A percentile compares a stretch with the other conserved stretches of the same genome.
Evolutionary conservation across 202 grass and related monocot species (phyloP).

Genomic region (Schoenoplectus tabernaemontani): DNA sequence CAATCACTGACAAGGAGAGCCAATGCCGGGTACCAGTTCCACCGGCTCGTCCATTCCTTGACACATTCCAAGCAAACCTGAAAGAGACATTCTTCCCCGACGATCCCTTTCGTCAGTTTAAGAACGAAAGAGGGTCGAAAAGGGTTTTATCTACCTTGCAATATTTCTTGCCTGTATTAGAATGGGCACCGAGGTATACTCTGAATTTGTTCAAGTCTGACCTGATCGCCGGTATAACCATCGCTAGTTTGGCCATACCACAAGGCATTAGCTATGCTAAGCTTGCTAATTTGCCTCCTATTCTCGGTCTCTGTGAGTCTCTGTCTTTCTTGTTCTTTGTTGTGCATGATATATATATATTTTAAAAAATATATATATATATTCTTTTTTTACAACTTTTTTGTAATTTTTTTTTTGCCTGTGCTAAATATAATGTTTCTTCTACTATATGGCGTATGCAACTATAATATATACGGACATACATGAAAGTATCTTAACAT

Average conservation of each 20-base stretch:
- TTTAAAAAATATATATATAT: too few species aligned
- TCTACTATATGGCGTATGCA: not conserved
- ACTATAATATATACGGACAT: too few species aligned
- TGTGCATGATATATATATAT: not conserved
- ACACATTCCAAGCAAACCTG: constrained; percentile 56
- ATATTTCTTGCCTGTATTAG: constrained; percentile 60
- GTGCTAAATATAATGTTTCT: too few species aligned
- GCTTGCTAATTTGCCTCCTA: constrained; percentile 67
- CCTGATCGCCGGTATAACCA: constrained; percentile 75
- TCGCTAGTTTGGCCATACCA: constrained; percentile 86
- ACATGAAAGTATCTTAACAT: not conserved
- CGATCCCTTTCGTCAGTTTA: constrained; percentile 61
- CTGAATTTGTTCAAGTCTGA: constrained; percentile 51
- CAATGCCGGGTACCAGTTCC: constrained; percentile 42
- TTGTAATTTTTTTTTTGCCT: too few species aligned
- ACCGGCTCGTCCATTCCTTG: constrained; percentile 41
- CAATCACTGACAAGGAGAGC: constrained; percentile 5
- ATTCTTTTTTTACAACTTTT: too few species aligned
- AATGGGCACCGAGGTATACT: constrained; percentile 55
- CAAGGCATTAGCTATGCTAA: constrained; percentile 96
- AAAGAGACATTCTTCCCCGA: constrained; percentile 91
- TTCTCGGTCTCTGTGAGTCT: constrained; percentile 73
- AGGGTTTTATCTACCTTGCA: constrained; percentile 40
- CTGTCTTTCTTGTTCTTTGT: not conserved
- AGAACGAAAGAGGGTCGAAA: constrained; percentile 35